Evolutionary conservation across 2,329 filamentous ascomycete genomes (phyloP).

Genomic region (Cladosporium sp.): DNA sequence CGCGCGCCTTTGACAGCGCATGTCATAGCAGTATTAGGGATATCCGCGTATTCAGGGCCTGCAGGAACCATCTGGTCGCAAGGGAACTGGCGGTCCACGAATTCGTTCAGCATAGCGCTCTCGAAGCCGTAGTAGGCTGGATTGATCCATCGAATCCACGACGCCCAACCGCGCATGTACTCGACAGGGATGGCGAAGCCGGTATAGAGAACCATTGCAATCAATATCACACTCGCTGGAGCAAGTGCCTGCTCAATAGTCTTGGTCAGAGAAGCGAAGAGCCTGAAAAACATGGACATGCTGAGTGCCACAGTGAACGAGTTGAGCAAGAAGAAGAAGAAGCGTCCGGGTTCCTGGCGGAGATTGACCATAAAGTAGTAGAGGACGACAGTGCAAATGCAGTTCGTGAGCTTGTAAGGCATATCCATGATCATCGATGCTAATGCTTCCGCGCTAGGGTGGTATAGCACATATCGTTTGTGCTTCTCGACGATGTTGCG

Average conservation of each 20-base stretch:
- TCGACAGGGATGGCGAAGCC: constrained; percentile 59
- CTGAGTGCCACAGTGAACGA: constrained; percentile 43
- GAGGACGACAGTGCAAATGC: constrained; percentile 47
- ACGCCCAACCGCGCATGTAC: constrained; percentile 75
- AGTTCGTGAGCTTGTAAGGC: constrained; percentile 46
- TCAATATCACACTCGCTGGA: constrained; percentile 24
- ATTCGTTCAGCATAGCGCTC: constrained; percentile 49
- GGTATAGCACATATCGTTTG: constrained; percentile 76
- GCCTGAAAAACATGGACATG: constrained; percentile 45
- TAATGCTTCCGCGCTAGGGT: constrained; percentile 80
- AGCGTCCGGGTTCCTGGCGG: constrained; percentile 46
- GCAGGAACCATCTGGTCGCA: constrained; percentile 47
- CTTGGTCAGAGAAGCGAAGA: constrained; percentile 33
- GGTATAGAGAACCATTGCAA: constrained; percentile 66
- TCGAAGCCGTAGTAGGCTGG: constrained; percentile 44
- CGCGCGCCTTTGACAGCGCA: constrained; percentile 52
- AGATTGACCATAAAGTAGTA: constrained; percentile 54
- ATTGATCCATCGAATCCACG: constrained; percentile 71
- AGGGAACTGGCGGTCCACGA: constrained; percentile 55
- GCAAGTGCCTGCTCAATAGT: constrained; percentile 22
- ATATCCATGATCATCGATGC: constrained; percentile 51
- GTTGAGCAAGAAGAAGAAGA: constrained; percentile 51
- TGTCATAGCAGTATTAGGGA: constrained; percentile 21
- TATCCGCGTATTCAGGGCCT: constrained; percentile 28
- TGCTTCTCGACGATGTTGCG: constrained; percentile 88